A percentile compares a stretch with the other conserved stretches of the same genome.
Evolutionary conservation across 345 rosid genomes (phyloP).

Genomic region (Reutealis trisperma): DNA sequence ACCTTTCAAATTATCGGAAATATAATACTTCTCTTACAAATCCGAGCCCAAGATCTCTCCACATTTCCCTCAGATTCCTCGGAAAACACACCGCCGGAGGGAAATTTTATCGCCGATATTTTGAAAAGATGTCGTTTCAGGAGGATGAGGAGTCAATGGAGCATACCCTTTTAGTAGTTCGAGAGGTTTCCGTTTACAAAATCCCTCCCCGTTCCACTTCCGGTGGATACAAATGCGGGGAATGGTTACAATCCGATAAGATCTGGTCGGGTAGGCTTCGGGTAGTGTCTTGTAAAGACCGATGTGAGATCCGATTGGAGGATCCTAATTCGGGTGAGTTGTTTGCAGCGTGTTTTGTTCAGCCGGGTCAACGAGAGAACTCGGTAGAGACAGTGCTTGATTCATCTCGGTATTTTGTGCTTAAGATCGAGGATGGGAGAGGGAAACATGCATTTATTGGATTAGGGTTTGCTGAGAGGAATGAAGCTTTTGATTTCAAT

Average conservation of each 20-base stretch:
- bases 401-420: conserved; percentile 93
- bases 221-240: conserved; percentile 98
- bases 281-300: conserved; percentile 89
- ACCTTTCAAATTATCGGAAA: conserved; percentile 1
- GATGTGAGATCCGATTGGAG: conserved; percentile 98
- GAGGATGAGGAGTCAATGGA: conserved; percentile 78
- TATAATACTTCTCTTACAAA: background rate
- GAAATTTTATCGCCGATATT: background rate
- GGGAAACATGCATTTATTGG: conserved; percentile 98
- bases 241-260: conserved; percentile 98
- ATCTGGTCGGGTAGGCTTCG: conserved; percentile 99
- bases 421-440: conserved; percentile 87
- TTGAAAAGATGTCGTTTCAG: conserved; percentile 67
- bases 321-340: conserved; percentile 88
- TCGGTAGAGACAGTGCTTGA: conserved; percentile 96
- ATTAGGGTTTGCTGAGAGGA: conserved; percentile 87
- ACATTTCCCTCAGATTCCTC: background rate
- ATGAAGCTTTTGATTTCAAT: conserved; percentile 98
- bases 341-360: conserved; percentile 92
- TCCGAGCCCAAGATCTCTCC: background rate
- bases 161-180: conserved; percentile 95
- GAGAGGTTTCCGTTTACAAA: conserved; percentile 87
- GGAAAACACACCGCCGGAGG: background rate
- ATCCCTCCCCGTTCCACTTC: conserved; percentile 94
- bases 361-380: conserved; percentile 78